Conservation (phyloP, 805 yeast species). For the Wickerhamiella australiensis region DNA sequence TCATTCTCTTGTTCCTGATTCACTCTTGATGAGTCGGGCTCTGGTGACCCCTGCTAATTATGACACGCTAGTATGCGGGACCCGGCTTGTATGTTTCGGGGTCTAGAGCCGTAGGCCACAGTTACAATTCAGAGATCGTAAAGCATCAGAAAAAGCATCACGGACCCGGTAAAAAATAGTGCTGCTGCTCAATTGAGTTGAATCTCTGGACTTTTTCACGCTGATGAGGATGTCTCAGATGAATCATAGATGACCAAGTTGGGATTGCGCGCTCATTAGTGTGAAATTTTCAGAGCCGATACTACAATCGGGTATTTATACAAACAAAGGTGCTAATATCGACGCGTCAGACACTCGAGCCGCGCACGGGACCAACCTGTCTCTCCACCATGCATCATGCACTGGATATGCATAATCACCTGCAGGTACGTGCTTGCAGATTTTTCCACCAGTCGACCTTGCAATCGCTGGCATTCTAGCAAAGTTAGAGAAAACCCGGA, state of each 20-base stretch:
- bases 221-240: not conserved
- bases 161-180: not conserved
- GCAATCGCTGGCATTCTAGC: too few species aligned
- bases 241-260: not conserved
- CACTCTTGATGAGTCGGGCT: not conserved
- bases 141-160: too few species aligned
- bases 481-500: too few species aligned
- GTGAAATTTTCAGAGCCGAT: not conserved
- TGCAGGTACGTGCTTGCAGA: not conserved
- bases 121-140: too few species aligned
- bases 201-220: not conserved
- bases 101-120: not conserved
- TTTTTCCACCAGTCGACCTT: not conserved
- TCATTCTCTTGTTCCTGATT: not conserved
- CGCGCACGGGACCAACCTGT: not conserved
- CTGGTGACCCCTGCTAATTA: not conserved
- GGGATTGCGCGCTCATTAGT: not conserved
- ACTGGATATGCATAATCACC: not conserved
- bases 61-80: not conserved
- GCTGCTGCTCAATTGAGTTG: not conserved
- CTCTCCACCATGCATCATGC: not conserved
- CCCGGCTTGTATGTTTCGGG: not conserved
- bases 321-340: too few species aligned
- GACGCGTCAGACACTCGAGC: not conserved
- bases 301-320: too few species aligned